Base-by-base conservation (phyloP, 768 basidiomycete species). In the Lactarius pseudohatsudake region DNA sequence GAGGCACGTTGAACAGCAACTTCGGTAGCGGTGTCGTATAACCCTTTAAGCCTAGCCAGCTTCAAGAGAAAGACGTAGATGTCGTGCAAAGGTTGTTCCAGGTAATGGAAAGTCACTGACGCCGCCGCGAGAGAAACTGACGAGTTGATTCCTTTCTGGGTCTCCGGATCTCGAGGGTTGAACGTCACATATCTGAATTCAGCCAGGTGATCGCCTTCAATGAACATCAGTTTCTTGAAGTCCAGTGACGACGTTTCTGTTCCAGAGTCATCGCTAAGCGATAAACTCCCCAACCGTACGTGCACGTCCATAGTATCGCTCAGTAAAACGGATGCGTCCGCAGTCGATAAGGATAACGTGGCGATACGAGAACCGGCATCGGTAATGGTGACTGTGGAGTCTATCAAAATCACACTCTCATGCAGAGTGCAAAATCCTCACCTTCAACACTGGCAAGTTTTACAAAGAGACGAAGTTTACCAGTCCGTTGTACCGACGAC, bases 121-220 rank as follows among this genome's bases (percentile, higher is more conserved):
- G 91, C 96, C n/a, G 93, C 88, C 40, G 87, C 84, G 50, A 99
- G 83, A 64, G 83, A 82, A 59, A 98, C 80, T 2, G 87, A 85
- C 5, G 96, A 94, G 74, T 93, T 94, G 76, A 95, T 83, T 36
- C 93, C 93, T 16, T 83, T 79, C 75, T 91, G 89, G 4, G 81
- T 78, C 53, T 88, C 84, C 62, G 85, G 71, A 64, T 85, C 89
- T 36, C 79, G 75, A 2, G 92, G 85, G 75, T 96, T 91, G 76
- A 85, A 94, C 0, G 94, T 98, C 75, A 96, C 90, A 77, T 98
- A 99, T 62, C 83, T 85, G 80, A 99, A 93, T 76, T 96, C 91
- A 20, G 94, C 96, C 47, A 99, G 87, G 73, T 98, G 89, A 72
- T 92, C 85, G 57, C 96, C 97, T 72, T 98, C 93, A 64, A 98